These are phyloP conservation scores for Epichloe coenophiala DNA, from an alignment of 2,329 filamentous ascomycete species.

Conservation along the genomic window DNA sequence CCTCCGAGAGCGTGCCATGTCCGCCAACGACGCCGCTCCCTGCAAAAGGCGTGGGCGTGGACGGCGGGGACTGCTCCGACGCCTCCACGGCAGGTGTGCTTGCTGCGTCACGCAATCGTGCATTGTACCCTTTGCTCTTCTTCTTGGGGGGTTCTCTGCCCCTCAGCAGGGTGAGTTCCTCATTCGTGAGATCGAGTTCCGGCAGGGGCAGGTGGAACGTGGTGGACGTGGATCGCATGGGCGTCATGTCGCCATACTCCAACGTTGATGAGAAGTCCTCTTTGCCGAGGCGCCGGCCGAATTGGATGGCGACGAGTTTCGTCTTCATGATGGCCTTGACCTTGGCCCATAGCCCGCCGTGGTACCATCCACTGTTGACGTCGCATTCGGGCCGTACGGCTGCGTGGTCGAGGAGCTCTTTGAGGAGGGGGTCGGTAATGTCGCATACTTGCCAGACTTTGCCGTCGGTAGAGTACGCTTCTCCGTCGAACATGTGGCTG, in stretches of 20 bases:
- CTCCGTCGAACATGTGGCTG: constrained; percentile 74
- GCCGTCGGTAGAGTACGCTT: constrained; percentile 60
- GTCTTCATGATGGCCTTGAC: constrained; percentile 77
- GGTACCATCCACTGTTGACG: constrained; percentile 67
- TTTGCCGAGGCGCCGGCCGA: constrained; percentile 34
- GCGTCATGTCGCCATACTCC: constrained; percentile 21
- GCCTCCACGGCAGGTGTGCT: constrained; percentile 8
- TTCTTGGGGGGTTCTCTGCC: constrained; percentile 23
- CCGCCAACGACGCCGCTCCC: constrained; percentile 5
- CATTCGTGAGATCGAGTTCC: constrained; percentile 21
- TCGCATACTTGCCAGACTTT: constrained; percentile 94
- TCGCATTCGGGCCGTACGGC: constrained; percentile 47
- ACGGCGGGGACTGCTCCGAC: constrained; percentile 6
- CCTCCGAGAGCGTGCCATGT: constrained; percentile 4
- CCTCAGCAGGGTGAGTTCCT: constrained; percentile 21
- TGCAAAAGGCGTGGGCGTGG: constrained; percentile 2
- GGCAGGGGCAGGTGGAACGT: constrained; percentile 21
- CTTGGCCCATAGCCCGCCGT: constrained; percentile 69
- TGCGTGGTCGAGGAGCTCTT: constrained; percentile 48
- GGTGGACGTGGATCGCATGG: constrained; percentile 15
- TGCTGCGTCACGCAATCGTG: constrained; percentile 15
- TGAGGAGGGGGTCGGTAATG: constrained; percentile 66
- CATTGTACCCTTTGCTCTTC: constrained; percentile 23
- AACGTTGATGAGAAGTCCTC: constrained; percentile 23
- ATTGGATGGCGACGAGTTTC: constrained; percentile 60